Evolutionary conservation across 2,329 filamentous ascomycete species (phyloP).

Genomic region (Cordyceps sp.): DNA sequence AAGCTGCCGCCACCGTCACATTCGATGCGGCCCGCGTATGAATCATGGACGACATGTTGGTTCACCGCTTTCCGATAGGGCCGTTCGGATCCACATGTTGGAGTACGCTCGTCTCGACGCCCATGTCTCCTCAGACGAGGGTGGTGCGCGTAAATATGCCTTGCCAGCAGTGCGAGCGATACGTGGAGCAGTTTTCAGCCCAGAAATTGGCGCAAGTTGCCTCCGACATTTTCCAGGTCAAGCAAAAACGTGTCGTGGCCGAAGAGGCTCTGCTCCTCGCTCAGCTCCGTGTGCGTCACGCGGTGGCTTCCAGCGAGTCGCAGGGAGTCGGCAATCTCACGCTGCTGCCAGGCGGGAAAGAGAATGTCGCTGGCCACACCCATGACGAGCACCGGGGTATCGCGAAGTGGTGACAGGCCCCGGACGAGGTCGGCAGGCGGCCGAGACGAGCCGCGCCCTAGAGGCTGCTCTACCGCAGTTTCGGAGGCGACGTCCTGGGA

Average conservation of each 20-base stretch:
- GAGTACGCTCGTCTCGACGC: no score
- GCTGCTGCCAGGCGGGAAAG: slow-evolving; percentile 96
- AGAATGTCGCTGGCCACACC: slow-evolving; percentile 92
- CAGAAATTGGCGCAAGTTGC: slow-evolving; percentile 65
- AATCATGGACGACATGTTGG: no score
- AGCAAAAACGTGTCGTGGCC: slow-evolving; percentile 93
- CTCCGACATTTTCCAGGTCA: slow-evolving; percentile 83
- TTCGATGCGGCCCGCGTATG: no score
- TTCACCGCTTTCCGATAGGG: no score
- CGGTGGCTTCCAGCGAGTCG: slow-evolving; percentile 59
- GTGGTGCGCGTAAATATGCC: neutral
- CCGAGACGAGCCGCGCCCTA: slow-evolving; percentile 19
- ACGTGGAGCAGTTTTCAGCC: slow-evolving; percentile 24
- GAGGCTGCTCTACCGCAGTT: slow-evolving; percentile 6
- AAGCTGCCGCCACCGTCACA: no score
- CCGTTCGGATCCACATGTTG: no score
- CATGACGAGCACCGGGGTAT: slow-evolving; percentile 74
- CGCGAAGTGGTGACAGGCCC: slow-evolving; percentile 53
- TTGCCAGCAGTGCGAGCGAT: neutral
- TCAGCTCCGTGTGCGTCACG: slow-evolving; percentile 79
- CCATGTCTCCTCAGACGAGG: neutral
- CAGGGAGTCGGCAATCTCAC: slow-evolving; percentile 77
- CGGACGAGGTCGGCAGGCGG: slow-evolving; percentile 67
- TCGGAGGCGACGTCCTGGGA: slow-evolving; percentile 19
- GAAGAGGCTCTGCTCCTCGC: slow-evolving; percentile 86